Percentiles rank a stretch among this genome's conserved stretches.
Conservation (phyloP, 179 eudicot species). For the Beta lomatogona region DNA sequence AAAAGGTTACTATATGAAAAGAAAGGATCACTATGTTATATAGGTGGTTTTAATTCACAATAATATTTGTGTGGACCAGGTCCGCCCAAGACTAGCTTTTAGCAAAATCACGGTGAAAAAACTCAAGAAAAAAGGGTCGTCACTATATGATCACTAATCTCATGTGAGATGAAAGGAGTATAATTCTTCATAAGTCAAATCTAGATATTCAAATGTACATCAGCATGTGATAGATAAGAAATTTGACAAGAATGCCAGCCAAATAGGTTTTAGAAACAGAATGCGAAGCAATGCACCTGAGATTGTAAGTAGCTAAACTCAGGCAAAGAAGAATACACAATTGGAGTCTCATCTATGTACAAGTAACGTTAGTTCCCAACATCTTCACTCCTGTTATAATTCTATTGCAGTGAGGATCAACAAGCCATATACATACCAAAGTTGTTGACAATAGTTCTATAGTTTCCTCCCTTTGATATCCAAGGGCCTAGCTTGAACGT, state of each 20-base stretch:
- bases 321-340: background rate
- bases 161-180: no score
- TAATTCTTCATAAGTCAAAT: no score
- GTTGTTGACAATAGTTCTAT: background rate
- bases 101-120: no score
- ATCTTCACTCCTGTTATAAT: constrained; percentile 17
- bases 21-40: no score
- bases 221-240: background rate
- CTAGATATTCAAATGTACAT: background rate
- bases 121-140: no score
- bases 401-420: constrained; percentile 4
- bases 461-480: constrained; percentile 32
- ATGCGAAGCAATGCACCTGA: constrained; percentile 7
- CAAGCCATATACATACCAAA: background rate
- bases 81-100: no score
- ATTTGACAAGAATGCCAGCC: constrained; percentile 5
- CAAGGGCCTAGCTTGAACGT: constrained; percentile 16
- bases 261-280: constrained; percentile 15
- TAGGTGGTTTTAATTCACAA: no score
- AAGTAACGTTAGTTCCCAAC: constrained; percentile 31
- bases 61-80: no score
- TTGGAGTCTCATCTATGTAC: constrained; percentile 31
- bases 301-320: constrained; percentile 5
- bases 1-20: no score
- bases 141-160: no score